Base-by-base conservation (phyloP, 2,329 filamentous ascomycete genomes). In the Coniochaeta sp. region DNA sequence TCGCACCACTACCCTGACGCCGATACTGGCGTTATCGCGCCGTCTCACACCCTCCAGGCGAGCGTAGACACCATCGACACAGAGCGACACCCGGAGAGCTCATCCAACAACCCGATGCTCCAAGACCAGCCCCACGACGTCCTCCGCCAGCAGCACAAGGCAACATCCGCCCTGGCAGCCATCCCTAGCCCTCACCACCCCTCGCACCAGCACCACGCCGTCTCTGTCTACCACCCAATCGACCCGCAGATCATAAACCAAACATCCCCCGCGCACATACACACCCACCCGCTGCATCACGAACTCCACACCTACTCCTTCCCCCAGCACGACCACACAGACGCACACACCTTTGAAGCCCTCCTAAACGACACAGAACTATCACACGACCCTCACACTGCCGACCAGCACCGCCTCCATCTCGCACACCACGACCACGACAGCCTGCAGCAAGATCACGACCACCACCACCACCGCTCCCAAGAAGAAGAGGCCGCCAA, bases 191-290 rank as follows among this genome's bases (percentile, higher is more conserved):
- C 62, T 66, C 62, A 40, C 63, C 65, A 61, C 67, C 22, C 70
- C 26, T 64, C 71, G 24, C 60, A 70, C 1, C 70, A 73, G 57
- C 65, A 68, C 28, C 63, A 63, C n/a, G 38, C 68, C 16, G 67
- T 68, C 38, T 72, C 72, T 33, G 71, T 77, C 31, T 81, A 81
- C 67, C 80, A 83, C 59, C 82, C 81, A 28, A 84, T 85, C 69
- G 82, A 85, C 67, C 82, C 82, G n/a, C 81, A 82, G 64, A 84
- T 85, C 59, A 84, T 84, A 65, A 78, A 74, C 54, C 77, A 79
- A 58, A 66, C 73, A 1, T 64, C 69, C 43, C 1, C 8, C 72
- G 73, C 75, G 57, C 70, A 63, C 61, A 62, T 67, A 24, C 63
- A 65, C 40, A 67, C 67, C 40, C 64, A 75, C 8, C 63, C 60